Evolutionary conservation across 495 filamentous ascomycete species (phyloP).

Genomic region (Penicillium canescens): DNA sequence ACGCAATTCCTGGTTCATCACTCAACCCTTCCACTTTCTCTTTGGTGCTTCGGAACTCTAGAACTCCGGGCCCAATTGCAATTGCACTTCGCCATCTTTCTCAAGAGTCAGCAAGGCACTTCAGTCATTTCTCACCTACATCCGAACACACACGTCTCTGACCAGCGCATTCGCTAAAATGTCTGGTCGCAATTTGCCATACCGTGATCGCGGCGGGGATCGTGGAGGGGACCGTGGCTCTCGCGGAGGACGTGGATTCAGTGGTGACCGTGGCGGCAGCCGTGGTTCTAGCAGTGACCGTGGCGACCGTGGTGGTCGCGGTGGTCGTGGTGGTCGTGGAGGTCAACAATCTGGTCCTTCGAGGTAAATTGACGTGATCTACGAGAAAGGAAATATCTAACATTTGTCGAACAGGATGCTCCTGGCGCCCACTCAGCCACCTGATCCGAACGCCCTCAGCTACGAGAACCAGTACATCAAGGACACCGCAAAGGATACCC

Average conservation of each 20-base stretch:
- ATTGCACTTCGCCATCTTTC: no score
- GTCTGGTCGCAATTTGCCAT: not conserved
- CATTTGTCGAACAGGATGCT: no score
- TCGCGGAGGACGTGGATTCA: conserved; percentile 1
- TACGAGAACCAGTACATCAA: conserved; percentile 10
- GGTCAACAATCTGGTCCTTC: not conserved
- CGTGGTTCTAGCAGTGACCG: conserved; percentile 6
- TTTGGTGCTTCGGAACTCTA: no score
- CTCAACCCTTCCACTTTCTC: no score
- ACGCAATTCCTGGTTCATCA: no score
- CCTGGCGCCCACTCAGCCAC: no score
- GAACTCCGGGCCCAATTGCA: no score
- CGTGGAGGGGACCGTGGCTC: not conserved
- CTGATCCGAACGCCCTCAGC: not conserved
- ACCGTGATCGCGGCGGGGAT: not conserved
- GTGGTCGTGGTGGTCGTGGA: conserved; percentile 2
- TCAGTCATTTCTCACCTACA: no score
- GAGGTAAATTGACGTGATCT: conserved; percentile 7
- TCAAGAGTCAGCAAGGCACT: no score
- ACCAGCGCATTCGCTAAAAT: no score
- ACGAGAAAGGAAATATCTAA: no score
- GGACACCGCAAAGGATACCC: not conserved
- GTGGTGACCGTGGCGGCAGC: not conserved
- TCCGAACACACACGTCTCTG: no score
- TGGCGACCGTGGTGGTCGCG: not conserved